These are phyloP conservation scores for Colletotrichum lindemuthianum DNA, from an alignment of 2,329 filamentous ascomycete genomes.

Conservation along the genomic window DNA sequence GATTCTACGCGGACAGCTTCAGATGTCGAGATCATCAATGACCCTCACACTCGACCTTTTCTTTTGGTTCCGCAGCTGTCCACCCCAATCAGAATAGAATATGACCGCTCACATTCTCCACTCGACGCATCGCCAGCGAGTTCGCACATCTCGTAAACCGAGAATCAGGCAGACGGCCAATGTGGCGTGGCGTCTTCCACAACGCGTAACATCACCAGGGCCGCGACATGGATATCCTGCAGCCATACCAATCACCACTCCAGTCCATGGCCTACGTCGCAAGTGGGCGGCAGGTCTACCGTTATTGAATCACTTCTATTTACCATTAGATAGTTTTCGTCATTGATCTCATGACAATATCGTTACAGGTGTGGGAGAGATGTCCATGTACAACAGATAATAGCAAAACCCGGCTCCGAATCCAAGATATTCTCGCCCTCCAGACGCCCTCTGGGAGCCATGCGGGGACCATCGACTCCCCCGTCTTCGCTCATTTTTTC, in stretches of 20 bases:
- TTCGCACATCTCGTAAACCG: no score
- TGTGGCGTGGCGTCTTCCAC: no score
- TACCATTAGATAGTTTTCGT: slow-evolving; percentile 32
- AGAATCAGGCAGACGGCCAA: no score
- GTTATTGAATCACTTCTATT: slow-evolving; percentile 18
- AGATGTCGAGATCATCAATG: no score
- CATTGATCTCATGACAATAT: slow-evolving; percentile 28
- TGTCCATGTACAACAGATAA: slow-evolving; percentile 24
- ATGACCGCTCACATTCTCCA: no score
- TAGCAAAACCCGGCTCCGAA: slow-evolving; percentile 11
- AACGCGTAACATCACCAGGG: neutral
- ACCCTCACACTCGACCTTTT: no score
- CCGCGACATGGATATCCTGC: neutral
- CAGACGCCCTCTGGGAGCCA: no score
- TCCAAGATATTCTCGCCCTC: neutral
- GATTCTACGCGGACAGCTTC: no score
- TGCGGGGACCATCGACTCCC: no score
- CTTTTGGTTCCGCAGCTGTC: no score
- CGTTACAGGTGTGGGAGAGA: slow-evolving; percentile 32
- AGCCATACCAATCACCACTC: neutral
- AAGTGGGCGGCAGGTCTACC: neutral
- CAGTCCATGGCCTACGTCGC: neutral
- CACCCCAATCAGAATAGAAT: no score
- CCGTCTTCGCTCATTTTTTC: neutral
- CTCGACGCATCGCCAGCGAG: no score